Evolutionary conservation across 2,329 filamentous ascomycete species (phyloP).

Genomic region (Myriangium duriaei): DNA sequence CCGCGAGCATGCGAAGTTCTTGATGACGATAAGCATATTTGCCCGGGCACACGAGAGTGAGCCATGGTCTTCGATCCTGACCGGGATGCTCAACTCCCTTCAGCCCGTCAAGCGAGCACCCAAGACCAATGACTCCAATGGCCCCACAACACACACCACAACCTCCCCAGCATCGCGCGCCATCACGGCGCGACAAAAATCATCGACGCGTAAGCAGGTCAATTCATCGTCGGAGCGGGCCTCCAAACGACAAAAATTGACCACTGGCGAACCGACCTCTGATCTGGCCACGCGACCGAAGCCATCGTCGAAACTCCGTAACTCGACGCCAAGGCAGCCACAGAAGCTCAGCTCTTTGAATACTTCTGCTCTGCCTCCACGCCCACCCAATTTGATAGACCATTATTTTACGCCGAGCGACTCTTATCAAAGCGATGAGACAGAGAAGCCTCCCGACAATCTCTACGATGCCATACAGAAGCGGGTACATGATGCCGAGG

Average conservation of each 20-base stretch:
- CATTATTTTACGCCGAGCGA: constrained; percentile 4
- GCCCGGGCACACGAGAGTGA: constrained; percentile 10
- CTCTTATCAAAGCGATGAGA: constrained; percentile 4
- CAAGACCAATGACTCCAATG: constrained; percentile 4
- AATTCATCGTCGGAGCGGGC: background rate
- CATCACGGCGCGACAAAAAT: background rate
- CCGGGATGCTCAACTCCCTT: constrained; percentile 10
- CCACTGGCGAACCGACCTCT: background rate
- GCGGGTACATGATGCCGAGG: constrained; percentile 14
- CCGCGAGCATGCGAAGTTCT: constrained; percentile 5
- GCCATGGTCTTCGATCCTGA: constrained; percentile 10
- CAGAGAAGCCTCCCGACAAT: constrained; percentile 4
- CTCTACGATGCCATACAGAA: constrained; percentile 12
- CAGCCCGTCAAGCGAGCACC: constrained; percentile 7
- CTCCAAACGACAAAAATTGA: constrained; percentile 8
- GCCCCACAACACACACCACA: constrained; percentile 1
- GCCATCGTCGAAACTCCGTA: constrained; percentile 2
- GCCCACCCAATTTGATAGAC: constrained; percentile 3
- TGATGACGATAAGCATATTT: constrained; percentile 10
- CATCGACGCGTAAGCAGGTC: background rate
- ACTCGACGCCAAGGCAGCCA: constrained; percentile 3
- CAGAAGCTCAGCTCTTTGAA: background rate
- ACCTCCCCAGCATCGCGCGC: background rate
- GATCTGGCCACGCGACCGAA: constrained; percentile 6
- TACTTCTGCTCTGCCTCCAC: background rate